Evolutionary conservation across 2,329 filamentous ascomycete genomes (phyloP).

Genomic region (Aureobasidium zeae): DNA sequence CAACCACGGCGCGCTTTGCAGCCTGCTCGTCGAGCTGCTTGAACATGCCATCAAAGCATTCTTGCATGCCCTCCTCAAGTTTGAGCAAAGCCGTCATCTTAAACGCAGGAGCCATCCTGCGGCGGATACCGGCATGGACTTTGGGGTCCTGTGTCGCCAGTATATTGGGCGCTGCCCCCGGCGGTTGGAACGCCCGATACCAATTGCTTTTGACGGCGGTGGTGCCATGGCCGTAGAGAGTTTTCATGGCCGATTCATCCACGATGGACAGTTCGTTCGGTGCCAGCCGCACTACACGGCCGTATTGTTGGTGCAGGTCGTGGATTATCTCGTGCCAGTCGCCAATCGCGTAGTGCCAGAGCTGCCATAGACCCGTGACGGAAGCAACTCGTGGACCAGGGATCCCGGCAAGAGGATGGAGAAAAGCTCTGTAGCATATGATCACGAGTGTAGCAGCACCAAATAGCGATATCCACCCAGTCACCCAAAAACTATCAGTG

Average conservation of each 20-base stretch:
- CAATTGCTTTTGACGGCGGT: constrained; percentile 28
- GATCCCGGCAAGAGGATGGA: constrained; percentile 10
- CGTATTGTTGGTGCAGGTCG: constrained; percentile 30
- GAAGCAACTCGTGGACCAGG: constrained; percentile 14
- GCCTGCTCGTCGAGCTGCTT: constrained; percentile 12
- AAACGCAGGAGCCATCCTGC: constrained; percentile 28
- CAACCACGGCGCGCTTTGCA: constrained; percentile 19
- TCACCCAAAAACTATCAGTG: neutral
- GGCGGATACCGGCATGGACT: constrained; percentile 1
- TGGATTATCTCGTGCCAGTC: constrained; percentile 26
- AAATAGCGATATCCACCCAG: neutral
- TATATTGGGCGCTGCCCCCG: neutral
- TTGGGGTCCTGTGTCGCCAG: constrained; percentile 5
- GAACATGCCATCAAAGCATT: constrained; percentile 29
- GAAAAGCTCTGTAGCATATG: constrained; percentile 9
- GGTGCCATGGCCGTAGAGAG: constrained; percentile 26
- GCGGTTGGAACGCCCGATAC: constrained; percentile 8
- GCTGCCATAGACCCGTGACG: constrained; percentile 6
- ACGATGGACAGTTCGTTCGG: constrained; percentile 34
- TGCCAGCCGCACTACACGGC: constrained; percentile 31
- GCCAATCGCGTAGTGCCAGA: constrained; percentile 4
- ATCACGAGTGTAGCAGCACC: neutral
- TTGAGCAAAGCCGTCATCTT: constrained; percentile 34
- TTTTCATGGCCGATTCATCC: constrained; percentile 22
- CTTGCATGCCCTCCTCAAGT: constrained; percentile 30